Evolutionary conservation across 306 rosid species (phyloP).

Genomic region (Begonia fuchsioides): DNA sequence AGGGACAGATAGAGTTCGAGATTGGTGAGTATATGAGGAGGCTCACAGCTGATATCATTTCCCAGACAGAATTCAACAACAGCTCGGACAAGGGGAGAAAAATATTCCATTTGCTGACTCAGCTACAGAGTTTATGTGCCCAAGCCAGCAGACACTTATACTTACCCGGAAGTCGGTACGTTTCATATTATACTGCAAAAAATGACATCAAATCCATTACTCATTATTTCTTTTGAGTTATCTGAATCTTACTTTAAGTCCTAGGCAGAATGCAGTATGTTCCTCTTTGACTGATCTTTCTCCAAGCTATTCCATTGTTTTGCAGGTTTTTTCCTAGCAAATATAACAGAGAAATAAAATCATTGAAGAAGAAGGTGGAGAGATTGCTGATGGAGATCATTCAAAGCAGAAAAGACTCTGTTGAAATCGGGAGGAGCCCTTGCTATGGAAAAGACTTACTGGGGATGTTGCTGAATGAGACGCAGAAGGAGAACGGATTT

Average conservation of each 20-base stretch:
- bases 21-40: constrained; percentile 50
- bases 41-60: constrained; percentile 80
- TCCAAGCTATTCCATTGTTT: not conserved
- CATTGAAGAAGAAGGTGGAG: constrained; percentile 70
- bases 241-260: too few relatives aligned
- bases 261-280: too few relatives aligned
- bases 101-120: constrained; percentile 54
- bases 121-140: constrained; percentile 55
- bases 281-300: too few relatives aligned
- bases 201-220: too few relatives aligned
- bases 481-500: constrained; percentile 36
- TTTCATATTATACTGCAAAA: not conserved
- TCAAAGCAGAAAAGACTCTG: constrained; percentile 65
- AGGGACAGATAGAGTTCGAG: constrained; percentile 52
- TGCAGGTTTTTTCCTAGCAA: constrained; percentile 71
- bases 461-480: constrained; percentile 74
- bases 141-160: constrained; percentile 77
- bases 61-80: constrained; percentile 67
- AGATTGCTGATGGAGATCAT: constrained; percentile 77
- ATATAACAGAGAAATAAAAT: constrained; percentile 83
- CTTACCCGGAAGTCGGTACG: constrained; percentile 83
- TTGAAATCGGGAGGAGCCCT: constrained; percentile 70
- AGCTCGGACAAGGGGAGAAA: constrained; percentile 66
- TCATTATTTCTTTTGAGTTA: too few relatives aligned
- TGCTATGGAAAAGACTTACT: constrained; percentile 68